Evolutionary conservation across 306 rosid genomes (phyloP), one percentile per base, ranked within the genome.

Genomic region (Sicyos edulis): DNA sequence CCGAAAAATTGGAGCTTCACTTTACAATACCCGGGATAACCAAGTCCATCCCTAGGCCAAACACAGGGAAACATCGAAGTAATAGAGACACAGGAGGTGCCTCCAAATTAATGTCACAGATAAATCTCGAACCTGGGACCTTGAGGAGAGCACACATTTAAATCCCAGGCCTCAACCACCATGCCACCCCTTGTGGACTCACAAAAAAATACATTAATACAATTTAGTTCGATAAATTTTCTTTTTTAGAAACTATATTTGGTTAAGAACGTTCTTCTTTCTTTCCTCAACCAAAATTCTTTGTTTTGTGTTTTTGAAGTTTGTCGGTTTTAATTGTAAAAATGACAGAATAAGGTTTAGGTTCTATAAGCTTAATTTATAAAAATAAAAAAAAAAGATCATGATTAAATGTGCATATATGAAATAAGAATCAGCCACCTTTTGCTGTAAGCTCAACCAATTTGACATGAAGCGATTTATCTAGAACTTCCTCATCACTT

Each of bases 381-480:
- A 1, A 56, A 56, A 56, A 21, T 20, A 56, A 21, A 20, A 21
- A 56, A 56, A 26, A 10, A 24, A 56, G 22, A 54, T 19, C 13
- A 8, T 19, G 10, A 21, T 54, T 54, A 54, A 54, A 26, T 19
- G 26, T 13, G 26, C 4, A 19, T 19, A 54, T 19, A 74, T 54
- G 54, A 59, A 70, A 71, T 79, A 76, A n/a, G 56, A 60, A 73
- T 75, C 66, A 45, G 19, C 8, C 71, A 92, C 98, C 91, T 87
- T 82, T 88, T 78, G 82, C 83, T 66, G 84, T 86, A 68, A 78
- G 75, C 77, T 92, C 96, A 66, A 79, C 83, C 86, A 87, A 44
- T 72, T 86, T 87, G 44, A 87, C 90, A 34, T 92, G 91, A 24
- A 92, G 98, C 59, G 98, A 84, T 81, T 87, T 92, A 51, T 86